Percentiles rank a stretch among this genome's conserved stretches.
Conservation (phyloP, 2,329 filamentous ascomycete species). For the Parastagonospora avenae region DNA sequence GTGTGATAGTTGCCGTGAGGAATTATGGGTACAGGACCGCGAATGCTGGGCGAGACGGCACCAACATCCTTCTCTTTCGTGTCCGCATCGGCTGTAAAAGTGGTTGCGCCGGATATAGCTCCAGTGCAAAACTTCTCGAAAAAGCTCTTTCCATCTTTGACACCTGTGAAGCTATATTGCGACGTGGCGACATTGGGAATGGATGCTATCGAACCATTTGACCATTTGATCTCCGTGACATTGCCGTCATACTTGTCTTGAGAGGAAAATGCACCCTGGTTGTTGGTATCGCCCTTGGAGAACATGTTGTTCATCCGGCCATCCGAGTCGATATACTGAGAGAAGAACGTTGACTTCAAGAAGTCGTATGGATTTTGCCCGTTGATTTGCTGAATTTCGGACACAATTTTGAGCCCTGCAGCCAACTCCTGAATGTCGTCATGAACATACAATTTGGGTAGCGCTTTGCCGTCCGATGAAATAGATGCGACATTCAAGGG, state of each 20-base stretch:
- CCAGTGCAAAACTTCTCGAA: conserved; percentile 43
- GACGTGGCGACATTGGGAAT: conserved; percentile 26
- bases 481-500: conserved; percentile 29
- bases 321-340: conserved; percentile 30
- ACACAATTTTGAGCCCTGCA: conserved; percentile 20
- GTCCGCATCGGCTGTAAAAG: conserved; percentile 4
- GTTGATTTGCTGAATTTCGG: conserved; percentile 34
- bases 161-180: conserved; percentile 25
- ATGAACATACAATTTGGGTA: conserved; percentile 41
- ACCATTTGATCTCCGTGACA: conserved; percentile 35
- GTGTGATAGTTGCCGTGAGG: conserved; percentile 21
- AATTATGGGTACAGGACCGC: conserved; percentile 25
- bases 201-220: conserved; percentile 30
- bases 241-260: conserved; percentile 27
- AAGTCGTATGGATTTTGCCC: conserved; percentile 31
- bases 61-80: conserved; percentile 9
- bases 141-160: conserved; percentile 45
- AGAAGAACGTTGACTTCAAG: conserved; percentile 20
- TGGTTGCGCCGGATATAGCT: conserved; percentile 1
- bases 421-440: conserved; percentile 24
- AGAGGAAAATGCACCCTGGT: conserved; percentile 18
- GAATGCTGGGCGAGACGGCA: conserved; percentile 9
- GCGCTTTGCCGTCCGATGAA: conserved; percentile 36
- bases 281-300: conserved; percentile 27
- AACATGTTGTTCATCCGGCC: conserved; percentile 28